These are phyloP conservation scores for Beauveria pseudobassiana DNA, from an alignment of 2,329 filamentous ascomycete species.

Conservation along the genomic window DNA sequence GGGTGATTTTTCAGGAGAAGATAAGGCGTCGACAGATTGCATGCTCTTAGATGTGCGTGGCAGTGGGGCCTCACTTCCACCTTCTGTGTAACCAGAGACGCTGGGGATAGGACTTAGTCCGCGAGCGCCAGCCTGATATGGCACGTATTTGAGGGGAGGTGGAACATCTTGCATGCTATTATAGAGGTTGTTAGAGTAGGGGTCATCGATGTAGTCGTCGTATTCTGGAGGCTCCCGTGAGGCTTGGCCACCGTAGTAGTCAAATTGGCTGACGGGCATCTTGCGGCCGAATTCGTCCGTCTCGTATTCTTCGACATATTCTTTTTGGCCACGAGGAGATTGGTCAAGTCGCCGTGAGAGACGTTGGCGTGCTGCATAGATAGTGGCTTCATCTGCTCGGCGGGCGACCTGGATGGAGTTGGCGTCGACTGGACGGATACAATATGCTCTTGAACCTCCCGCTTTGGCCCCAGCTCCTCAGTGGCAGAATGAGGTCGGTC, in stretches of 20 bases:
- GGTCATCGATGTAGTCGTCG: constrained; percentile 33
- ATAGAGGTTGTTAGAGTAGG: constrained; percentile 42
- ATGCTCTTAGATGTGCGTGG: constrained; percentile 51
- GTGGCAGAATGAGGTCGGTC: constrained; percentile 64
- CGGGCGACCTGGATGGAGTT: constrained; percentile 50
- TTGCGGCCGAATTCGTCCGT: constrained; percentile 38
- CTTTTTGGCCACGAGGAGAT: constrained; percentile 40
- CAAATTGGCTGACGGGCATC: constrained; percentile 28
- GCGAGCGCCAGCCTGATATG: constrained; percentile 61
- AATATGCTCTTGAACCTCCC: constrained; percentile 55
- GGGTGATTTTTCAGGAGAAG: constrained; percentile 53
- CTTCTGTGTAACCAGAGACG: constrained; percentile 76
- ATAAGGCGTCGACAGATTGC: constrained; percentile 44
- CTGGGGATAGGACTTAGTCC: constrained; percentile 86
- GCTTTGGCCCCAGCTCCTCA: constrained; percentile 52
- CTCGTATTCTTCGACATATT: constrained; percentile 41
- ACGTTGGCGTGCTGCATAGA: constrained; percentile 61
- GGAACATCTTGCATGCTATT: constrained; percentile 56
- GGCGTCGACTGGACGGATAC: constrained; percentile 55
- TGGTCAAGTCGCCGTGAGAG: constrained; percentile 51
- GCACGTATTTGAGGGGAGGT: constrained; percentile 57
- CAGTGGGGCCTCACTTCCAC: constrained; percentile 49
- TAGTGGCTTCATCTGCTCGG: constrained; percentile 51
- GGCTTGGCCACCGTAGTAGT: constrained; percentile 31
- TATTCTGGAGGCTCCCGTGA: constrained; percentile 21